phyloP scores from a whole-genome alignment of 345 rosid species.

The Linum lewisii region DNA sequence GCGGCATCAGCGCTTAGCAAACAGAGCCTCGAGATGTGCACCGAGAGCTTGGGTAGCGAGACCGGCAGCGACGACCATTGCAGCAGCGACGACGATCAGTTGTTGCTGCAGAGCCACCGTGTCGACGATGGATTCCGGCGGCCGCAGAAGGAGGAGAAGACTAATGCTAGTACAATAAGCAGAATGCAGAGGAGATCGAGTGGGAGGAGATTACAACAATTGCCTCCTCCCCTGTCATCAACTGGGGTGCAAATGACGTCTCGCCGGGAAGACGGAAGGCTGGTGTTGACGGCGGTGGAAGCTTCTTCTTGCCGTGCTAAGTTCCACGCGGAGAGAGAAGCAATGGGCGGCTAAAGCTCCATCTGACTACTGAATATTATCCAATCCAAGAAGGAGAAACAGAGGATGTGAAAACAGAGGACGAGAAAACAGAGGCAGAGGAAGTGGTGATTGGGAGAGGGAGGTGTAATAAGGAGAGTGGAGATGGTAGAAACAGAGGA shows the following conservation, averaged over 20 bases:
- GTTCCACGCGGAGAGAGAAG: no score
- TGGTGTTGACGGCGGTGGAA: slow-evolving; percentile 20
- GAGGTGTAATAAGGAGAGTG: no score
- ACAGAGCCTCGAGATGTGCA: slow-evolving; percentile 70
- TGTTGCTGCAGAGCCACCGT: slow-evolving; percentile 24
- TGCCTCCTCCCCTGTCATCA: slow-evolving; percentile 80
- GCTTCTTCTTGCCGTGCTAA: no score
- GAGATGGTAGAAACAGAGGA: no score
- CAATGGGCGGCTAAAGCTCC: no score
- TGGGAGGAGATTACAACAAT: slow-evolving; percentile 6
- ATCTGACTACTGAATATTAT: no score
- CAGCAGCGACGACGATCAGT: slow-evolving; percentile 12
- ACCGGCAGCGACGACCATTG: slow-evolving; percentile 48
- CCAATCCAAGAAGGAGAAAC: no score
- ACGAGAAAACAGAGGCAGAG: no score
- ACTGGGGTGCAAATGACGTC: slow-evolving; percentile 54
- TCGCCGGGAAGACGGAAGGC: slow-evolving; percentile 59
- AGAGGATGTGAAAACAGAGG: no score
- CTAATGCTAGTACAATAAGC: slow-evolving; percentile 24
- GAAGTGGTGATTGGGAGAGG: no score
- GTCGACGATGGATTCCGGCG: background rate
- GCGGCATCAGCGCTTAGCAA: slow-evolving; percentile 45
- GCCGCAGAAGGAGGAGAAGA: slow-evolving; percentile 3
- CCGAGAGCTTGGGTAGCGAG: slow-evolving; percentile 76
- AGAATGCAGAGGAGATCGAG: background rate